These are phyloP conservation scores for Penicillium sp. DNA, from an alignment of 2,329 filamentous ascomycete genomes.

Conservation along the genomic window DNA sequence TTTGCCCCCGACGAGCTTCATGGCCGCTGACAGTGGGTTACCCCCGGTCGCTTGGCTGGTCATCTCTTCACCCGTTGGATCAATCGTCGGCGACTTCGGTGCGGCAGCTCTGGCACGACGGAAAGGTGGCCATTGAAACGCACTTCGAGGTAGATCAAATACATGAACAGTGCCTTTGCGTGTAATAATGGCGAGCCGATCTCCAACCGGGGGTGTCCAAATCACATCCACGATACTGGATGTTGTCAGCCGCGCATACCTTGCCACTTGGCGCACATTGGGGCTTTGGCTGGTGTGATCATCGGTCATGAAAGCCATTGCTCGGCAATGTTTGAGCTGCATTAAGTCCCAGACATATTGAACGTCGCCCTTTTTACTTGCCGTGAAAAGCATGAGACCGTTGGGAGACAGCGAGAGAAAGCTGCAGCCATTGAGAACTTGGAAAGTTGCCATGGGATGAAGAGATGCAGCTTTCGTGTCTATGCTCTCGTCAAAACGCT, in stretches of 20 bases:
- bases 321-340: constrained; percentile 46
- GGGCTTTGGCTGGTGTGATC: constrained; percentile 30
- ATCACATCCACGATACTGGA: constrained; percentile 85
- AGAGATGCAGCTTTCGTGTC: constrained; percentile 35
- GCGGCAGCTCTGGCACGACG: constrained; percentile 46
- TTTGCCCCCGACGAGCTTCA: constrained; percentile 63
- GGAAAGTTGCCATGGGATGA: constrained; percentile 45
- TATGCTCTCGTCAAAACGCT: constrained; percentile 41
- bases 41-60: constrained; percentile 42
- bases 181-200: constrained; percentile 83
- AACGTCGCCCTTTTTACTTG: constrained; percentile 50
- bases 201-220: constrained; percentile 78
- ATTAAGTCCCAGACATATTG: constrained; percentile 53
- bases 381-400: constrained; percentile 48
- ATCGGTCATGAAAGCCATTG: constrained; percentile 38
- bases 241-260: constrained; percentile 87
- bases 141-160: constrained; percentile 76
- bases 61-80: constrained; percentile 48
- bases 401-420: constrained; percentile 50
- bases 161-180: constrained; percentile 94
- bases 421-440: constrained; percentile 50
- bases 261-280: constrained; percentile 74
- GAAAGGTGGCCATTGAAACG: constrained; percentile 81
- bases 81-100: constrained; percentile 36
- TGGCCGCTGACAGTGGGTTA: constrained; percentile 64